Evolutionary conservation across 2,329 filamentous ascomycete species (phyloP).

Genomic region (Trichoderma atrobrunneum): DNA sequence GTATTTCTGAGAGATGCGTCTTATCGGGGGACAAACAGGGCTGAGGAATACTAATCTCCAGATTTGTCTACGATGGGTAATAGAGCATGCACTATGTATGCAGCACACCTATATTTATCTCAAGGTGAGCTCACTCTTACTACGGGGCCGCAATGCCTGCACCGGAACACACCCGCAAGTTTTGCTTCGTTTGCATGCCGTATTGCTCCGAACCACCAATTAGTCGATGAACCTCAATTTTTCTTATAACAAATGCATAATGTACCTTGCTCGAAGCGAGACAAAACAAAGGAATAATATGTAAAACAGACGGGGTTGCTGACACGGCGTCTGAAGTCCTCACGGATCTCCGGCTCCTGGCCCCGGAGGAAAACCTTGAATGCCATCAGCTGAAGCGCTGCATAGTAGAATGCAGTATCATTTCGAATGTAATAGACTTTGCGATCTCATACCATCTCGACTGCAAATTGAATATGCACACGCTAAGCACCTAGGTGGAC

Average conservation of each 20-base stretch:
- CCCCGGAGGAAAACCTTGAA: too few species aligned
- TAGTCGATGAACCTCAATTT: too few species aligned
- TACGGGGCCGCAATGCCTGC: neutral
- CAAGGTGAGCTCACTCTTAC: neutral
- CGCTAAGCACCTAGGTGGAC: too few species aligned
- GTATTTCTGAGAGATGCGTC: neutral
- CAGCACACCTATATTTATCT: neutral
- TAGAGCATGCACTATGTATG: neutral
- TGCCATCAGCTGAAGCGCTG: too few species aligned
- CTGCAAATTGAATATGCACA: too few species aligned
- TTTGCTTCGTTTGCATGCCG: neutral
- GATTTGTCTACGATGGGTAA: neutral
- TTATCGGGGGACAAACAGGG: neutral
- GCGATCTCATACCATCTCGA: too few species aligned
- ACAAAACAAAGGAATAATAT: neutral
- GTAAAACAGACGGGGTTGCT: neutral
- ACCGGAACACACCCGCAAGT: neutral
- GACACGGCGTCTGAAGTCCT: neutral
- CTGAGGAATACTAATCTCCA: neutral
- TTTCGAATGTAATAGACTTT: neutral
- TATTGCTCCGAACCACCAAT: neutral
- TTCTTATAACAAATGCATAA: too few species aligned
- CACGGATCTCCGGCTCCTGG: neutral
- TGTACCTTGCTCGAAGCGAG: too few species aligned
- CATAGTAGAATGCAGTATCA: too few species aligned